Evolutionary conservation across 192 early-diverging fungal genomes (phyloP), one percentile per base, ranked within the genome.

Genomic region (Coemansia asiatica): DNA sequence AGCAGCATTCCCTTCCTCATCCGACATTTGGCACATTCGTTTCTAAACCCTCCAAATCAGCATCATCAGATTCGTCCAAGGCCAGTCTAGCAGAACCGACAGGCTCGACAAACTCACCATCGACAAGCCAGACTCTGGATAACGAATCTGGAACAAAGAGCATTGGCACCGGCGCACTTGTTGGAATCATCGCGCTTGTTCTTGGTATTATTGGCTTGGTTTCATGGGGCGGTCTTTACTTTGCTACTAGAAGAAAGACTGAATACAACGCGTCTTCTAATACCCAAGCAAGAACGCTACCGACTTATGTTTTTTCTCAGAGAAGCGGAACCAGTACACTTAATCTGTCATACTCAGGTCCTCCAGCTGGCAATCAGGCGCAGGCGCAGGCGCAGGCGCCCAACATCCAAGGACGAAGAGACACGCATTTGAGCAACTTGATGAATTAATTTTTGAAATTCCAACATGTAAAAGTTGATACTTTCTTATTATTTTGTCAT

Each of bases 71-170:
- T 31, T 57, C 56, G 2, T n/a, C 28, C 26, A 36, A 27, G 15
- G 56, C 31, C 29, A 57, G 19, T n/a, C 33, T 31, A 28, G 10
- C 51, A 25, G 3, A n/a, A 3, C 21, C 51, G 22, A 25, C 51
- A 4, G 15, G 49, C 31, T 75, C 73, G 21, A 64, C 61, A 71
- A 64, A 67, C 29, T 71, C 74, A 0, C 50, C 48, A 61, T 67
- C 74, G 21, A 66, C 50, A 35, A 57, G n/a, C 19, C 56, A 57
- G 33, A 36, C 56, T 3, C 1, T 33, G 33, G 28, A 57, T 19
- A 16, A 27, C n/a, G 27, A 54, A 23, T 54, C 51, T 0, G 51
- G 27, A 54, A 6, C 58, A 12, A 60, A 60, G 26, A 10, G 36
- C 19, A 38, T 60, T 21, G 58, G 58, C 4, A 19, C 40, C 6